Percentiles rank a stretch among this genome's conserved stretches.
Evolutionary conservation across 108 stramenopile species (phyloP).

Genomic region (Pseudonitzschia delicatissima): DNA sequence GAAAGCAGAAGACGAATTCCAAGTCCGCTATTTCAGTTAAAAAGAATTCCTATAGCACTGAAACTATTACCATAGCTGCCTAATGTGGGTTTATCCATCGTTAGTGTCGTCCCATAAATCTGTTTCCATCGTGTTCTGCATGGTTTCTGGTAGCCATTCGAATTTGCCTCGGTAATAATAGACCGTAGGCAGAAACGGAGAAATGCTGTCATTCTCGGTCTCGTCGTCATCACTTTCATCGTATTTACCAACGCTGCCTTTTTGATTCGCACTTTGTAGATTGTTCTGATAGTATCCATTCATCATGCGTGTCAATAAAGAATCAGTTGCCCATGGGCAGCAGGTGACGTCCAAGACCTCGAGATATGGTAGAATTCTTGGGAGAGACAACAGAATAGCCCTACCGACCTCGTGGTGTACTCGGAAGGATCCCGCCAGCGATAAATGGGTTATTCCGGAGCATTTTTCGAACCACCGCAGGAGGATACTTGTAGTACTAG

Average conservation of each 20-base stretch:
- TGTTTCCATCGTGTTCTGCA: neutral
- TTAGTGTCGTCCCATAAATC: neutral
- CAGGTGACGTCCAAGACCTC: constrained; percentile 25
- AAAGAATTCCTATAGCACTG: too few relatives aligned
- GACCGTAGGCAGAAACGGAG: neutral
- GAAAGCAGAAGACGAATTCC: too few relatives aligned
- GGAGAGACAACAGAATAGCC: neutral
- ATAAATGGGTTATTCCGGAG: constrained; percentile 24
- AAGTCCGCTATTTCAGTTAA: too few relatives aligned
- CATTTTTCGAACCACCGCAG: constrained; percentile 16
- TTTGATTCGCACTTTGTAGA: neutral
- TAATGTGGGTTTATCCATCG: too few relatives aligned
- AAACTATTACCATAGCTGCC: too few relatives aligned
- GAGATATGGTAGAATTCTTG: constrained; percentile 15
- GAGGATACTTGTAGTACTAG: constrained; percentile 2
- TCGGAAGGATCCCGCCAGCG: constrained; percentile 25
- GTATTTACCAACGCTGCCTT: neutral
- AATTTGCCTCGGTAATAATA: neutral
- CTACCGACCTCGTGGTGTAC: constrained; percentile 1
- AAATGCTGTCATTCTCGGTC: neutral
- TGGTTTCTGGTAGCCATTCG: neutral
- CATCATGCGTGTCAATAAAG: neutral
- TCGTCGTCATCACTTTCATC: neutral
- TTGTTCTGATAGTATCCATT: neutral
- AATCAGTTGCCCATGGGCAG: constrained; percentile 20